Conservation (phyloP, 257 asterid genomes). For the Coffea canephora region DNA sequence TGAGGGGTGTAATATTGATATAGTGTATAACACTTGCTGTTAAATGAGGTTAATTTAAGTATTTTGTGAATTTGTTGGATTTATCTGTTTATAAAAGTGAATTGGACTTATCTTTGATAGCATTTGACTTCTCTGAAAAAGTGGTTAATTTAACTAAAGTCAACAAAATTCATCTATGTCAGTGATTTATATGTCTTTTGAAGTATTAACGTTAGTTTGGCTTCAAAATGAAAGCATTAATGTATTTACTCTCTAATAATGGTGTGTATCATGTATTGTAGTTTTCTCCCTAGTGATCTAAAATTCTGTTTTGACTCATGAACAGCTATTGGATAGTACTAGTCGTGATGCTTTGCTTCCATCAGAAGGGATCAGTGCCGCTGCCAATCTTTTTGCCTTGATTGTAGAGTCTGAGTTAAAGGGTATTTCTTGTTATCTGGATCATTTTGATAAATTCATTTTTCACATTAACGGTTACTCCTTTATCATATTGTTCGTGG, state of each 20-base stretch:
- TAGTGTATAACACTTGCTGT: background rate
- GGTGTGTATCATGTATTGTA: background rate
- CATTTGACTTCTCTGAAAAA: background rate
- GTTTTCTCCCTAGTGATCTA: background rate
- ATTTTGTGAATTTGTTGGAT: background rate
- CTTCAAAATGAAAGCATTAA: background rate
- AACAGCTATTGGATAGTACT: conserved; percentile 63
- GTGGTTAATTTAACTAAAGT: background rate
- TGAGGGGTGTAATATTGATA: background rate
- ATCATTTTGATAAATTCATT: background rate
- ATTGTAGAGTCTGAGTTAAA: conserved; percentile 79
- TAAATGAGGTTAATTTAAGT: background rate
- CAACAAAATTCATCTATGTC: background rate
- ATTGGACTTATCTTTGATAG: background rate
- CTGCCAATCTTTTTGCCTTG: conserved; percentile 75
- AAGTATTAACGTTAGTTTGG: background rate
- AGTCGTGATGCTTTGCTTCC: conserved; percentile 55
- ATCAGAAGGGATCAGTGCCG: conserved; percentile 76
- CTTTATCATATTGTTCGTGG: conserved; percentile 11
- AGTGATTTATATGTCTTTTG: background rate
- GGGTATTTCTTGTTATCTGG: conserved; percentile 43
- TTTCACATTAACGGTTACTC: conserved; percentile 1
- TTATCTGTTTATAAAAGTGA: background rate
- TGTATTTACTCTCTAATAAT: background rate
- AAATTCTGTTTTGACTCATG: conserved; percentile 18